phyloP scores from a whole-genome alignment of 2,329 filamentous ascomycete species.

The Aspergillus pseudotamarii region DNA sequence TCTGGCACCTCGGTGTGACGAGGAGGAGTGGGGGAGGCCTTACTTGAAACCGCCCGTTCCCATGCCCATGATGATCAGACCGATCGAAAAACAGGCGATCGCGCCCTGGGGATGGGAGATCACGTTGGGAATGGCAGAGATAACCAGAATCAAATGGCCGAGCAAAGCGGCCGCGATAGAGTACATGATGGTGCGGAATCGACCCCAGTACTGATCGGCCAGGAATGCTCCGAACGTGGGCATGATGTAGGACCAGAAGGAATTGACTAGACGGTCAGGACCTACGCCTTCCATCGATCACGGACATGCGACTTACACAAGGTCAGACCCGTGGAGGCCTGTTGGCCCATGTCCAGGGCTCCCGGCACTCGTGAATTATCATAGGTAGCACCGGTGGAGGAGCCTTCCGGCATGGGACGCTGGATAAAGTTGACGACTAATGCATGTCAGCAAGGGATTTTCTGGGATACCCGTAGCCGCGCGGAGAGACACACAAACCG shows the following conservation, averaged over 20 bases:
- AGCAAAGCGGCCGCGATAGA: slow-evolving; percentile 66
- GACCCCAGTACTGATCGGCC: slow-evolving; percentile 70
- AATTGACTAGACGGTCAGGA: slow-evolving; percentile 49
- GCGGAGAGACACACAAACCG: slow-evolving; percentile 58
- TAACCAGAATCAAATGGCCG: slow-evolving; percentile 68
- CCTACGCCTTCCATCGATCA: not conserved
- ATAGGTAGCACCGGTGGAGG: slow-evolving; percentile 52
- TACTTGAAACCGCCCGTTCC: slow-evolving; percentile 78
- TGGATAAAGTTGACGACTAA: slow-evolving; percentile 65
- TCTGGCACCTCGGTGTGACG: not conserved
- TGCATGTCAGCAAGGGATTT: not conserved
- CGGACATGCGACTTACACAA: slow-evolving; percentile 41
- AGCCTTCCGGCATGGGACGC: slow-evolving; percentile 56
- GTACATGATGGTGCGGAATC: slow-evolving; percentile 70
- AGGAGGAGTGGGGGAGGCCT: not conserved
- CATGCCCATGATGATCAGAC: slow-evolving; percentile 69
- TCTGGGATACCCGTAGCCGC: not conserved
- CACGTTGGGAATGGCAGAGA: slow-evolving; percentile 65
- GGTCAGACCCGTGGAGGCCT: slow-evolving; percentile 55
- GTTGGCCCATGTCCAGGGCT: slow-evolving; percentile 62
- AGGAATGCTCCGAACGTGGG: slow-evolving; percentile 61
- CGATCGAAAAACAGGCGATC: slow-evolving; percentile 65
- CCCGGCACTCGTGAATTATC: slow-evolving; percentile 41
- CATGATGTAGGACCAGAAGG: slow-evolving; percentile 65
- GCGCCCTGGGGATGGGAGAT: slow-evolving; percentile 61